Base-by-base conservation (phyloP, 768 basidiomycete species). In the Multifurca ochricompacta region DNA sequence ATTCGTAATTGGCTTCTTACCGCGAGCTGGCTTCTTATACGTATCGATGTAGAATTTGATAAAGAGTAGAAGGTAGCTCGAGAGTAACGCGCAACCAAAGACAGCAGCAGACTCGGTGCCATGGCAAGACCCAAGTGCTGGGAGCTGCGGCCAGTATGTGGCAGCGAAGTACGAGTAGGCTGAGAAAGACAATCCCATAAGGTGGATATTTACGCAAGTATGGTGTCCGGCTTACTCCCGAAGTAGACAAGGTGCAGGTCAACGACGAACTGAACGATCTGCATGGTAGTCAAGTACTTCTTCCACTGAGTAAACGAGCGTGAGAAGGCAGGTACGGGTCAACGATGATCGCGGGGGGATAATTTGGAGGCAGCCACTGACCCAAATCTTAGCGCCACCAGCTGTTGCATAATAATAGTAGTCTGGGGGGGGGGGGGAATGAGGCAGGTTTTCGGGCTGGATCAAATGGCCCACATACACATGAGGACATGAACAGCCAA, bases 401-500 rank as follows among this genome's bases (percentile, higher is more conserved):
- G 96, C 93, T 47, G 96, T 97, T 23, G 93, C 93, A 71, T 87
- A 98, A 74, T 99, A 99, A 74, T 99, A 99, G 71, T 98, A 99
- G 74, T 99, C 93, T 94, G 64, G 6, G 48, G 44, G 32, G 18
- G 64, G 6, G 48, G 44, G 32, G 18, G 31, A 43, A 34, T 61
- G 56, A 23, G 36, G 23, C 35, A 44, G 42, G 10, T 46, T 21
- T 6, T 34, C 18, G 30, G 40, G 18, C 10, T 27, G 27, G n/a
- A 19, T 36, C n/a, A 35, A 34, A 18, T 25, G 30, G 30, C 7
- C 3, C 25, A 78, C 87, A 69, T 70, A 93, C 91, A 98, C 96
- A 99, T 99, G 64, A 96, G 72, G 67, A 98, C 94, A 71, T 99
- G 96, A 45, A 98, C 95, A 53, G 77, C 70, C 56, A 98, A 75